Evolutionary conservation across 2,329 filamentous ascomycete genomes (phyloP), one percentile per base, ranked within the genome.

Genomic region (Tolypocladium capitatum): DNA sequence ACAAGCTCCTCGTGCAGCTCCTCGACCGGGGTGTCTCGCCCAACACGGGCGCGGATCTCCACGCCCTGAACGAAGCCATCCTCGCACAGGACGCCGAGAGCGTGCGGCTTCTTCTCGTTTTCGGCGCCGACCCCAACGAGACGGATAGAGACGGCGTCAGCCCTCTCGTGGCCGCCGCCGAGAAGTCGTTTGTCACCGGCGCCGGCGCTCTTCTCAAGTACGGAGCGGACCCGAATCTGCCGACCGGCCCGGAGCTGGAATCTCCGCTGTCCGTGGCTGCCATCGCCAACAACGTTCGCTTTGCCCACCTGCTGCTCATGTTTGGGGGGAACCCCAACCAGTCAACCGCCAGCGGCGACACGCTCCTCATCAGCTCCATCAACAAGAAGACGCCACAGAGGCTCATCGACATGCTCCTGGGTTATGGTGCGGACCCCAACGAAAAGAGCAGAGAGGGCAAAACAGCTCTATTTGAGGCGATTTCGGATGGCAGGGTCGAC

Each of bases 141-240:
- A 50, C 65, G 0, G 75, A 78, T 52, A 63, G 61, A 27, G 64
- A 72, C 18, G 72, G 73, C 24, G 56, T 71, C 32, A 75, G 73
- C 0, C 76, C 78, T 2, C 66, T 81, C 2, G 67, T 67, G 46
- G 71, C 63, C 16, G 71, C 70, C 0, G 73, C 72, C 3, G 76
- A 75, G 53, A 70, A 69, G 50, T 70, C 68, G 0, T 79, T 76
- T 57, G 58, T 76, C 36, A 74, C 76, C 21, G 78, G 73, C 3
- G 77, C 79, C 0, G 73, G 74, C 30, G 64, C 75, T 45, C 70
- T 85, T 5, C 69, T 82, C 53, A 81, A 83, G 62, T 83, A 84
- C 51, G 78, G 80, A 11, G 77, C 76, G 16, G 76, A 78, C 57
- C 72, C 73, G 10, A 79, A 79, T 56, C 65, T 76, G 42, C 61